phyloP scores from a whole-genome alignment of 164 flowering plant species.

The Akebia trifoliata region DNA sequence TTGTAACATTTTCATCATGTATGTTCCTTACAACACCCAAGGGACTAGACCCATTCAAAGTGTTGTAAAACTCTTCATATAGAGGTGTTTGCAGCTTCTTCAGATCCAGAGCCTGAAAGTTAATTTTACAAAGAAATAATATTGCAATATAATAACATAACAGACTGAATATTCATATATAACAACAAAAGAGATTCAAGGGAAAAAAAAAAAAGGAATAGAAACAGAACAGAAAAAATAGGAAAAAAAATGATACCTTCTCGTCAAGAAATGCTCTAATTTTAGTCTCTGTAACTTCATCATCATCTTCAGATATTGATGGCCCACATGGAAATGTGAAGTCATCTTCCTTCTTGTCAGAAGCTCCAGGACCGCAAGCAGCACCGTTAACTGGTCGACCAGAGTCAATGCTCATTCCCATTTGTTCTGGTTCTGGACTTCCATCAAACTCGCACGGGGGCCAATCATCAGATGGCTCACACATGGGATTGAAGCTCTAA shows the following conservation, averaged over 20 bases:
- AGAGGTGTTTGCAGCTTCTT: constrained; percentile 67
- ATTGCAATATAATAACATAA: neutral
- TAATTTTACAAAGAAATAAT: neutral
- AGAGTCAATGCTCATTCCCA: constrained; percentile 19
- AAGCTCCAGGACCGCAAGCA: constrained; percentile 17
- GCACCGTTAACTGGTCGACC: constrained; percentile 21
- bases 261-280: constrained; percentile 66
- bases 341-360: constrained; percentile 25
- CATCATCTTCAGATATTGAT: constrained; percentile 51
- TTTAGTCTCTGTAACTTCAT: constrained; percentile 66
- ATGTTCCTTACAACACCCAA: constrained; percentile 18
- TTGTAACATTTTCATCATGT: constrained; percentile 31
- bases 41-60: constrained; percentile 38
- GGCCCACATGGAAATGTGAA: constrained; percentile 50
- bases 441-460: constrained; percentile 49
- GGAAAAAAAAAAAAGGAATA: neutral
- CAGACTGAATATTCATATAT: neutral
- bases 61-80: constrained; percentile 58
- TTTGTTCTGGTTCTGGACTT: constrained; percentile 33
- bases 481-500: constrained; percentile 66
- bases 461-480: constrained; percentile 63
- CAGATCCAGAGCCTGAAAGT: constrained; percentile 54
- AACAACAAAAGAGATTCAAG: neutral
- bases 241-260: constrained; percentile 36
- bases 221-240: no score